Evolutionary conservation across 1,284 basidiomycete genomes (phyloP), one percentile per base, ranked within the genome.

Genomic region (Hemileia vastatrix): DNA sequence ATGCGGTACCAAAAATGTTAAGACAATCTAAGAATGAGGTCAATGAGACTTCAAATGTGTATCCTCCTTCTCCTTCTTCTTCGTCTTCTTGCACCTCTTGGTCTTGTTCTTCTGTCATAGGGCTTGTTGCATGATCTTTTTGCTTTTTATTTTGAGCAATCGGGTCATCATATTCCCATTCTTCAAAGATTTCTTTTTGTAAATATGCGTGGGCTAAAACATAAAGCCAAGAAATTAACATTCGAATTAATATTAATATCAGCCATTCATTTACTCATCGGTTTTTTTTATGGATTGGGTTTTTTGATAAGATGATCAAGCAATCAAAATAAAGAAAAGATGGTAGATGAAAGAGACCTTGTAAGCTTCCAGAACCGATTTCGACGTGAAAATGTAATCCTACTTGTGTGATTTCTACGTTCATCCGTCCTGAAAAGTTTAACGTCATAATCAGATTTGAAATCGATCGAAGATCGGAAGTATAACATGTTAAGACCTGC

Each of bases 401-500:
- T 4, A 52, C 23, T 19, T 47, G 11, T 3, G 58, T 36, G 5
- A 61, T 48, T 36, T 54, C 51, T 18, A 61, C 48, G 43, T 52
- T 54, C 9, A 44, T 52, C 18, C 58, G 9, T 13, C 51, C n/a
- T 13, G 58, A 61, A 36, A 61, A 61, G 52, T 61, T 36, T n/a
- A 61, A 50, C 23, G 51, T 61, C 9, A 52, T 54, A 21, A 61
- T 43, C 27, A 61, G 31, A 21, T 36, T 54, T 6, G 58, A 50
- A 15, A 61, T 27, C 15, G 58, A 52, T 36, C 58, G 24, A 15
- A 61, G 45, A 36, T 61, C 58, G 27, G 58, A 52, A 19, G 58
- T 27, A 48, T 54, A 61, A 44, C 58, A 61, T 32, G 31, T 54
- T 18, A 61, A 61, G 3, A 61, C 51, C 58, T 61, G 31, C 49